Evolutionary conservation across 2,329 filamentous ascomycete species (phyloP).

Genomic region (Fulvia fulva): DNA sequence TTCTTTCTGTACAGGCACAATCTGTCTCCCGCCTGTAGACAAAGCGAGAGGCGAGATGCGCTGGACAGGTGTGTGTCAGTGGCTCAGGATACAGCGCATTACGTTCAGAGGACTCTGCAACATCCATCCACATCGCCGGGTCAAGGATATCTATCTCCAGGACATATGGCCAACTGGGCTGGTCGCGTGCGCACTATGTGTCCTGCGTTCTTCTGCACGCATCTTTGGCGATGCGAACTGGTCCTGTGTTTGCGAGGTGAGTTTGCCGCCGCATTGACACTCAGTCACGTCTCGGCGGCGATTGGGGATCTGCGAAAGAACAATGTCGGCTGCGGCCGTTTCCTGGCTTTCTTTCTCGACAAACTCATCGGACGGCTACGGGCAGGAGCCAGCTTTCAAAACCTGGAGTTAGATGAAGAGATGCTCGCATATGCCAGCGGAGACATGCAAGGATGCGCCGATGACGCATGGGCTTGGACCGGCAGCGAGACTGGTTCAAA

Average conservation of each 20-base stretch:
- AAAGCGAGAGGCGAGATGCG: constrained; percentile 64
- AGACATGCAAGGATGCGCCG: constrained; percentile 76
- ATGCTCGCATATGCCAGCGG: constrained; percentile 80
- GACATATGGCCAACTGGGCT: constrained; percentile 45
- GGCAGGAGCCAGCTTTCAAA: constrained; percentile 36
- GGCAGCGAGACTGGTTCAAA: constrained; percentile 43
- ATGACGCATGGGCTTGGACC: constrained; percentile 78
- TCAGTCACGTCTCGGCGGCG: constrained; percentile 66
- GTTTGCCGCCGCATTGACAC: constrained; percentile 67
- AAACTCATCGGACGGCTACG: constrained; percentile 57
- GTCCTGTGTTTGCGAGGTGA: constrained; percentile 73
- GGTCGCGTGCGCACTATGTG: constrained; percentile 62
- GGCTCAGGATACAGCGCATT: constrained; percentile 71
- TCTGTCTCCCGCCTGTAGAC: constrained; percentile 66
- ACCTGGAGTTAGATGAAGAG: constrained; percentile 71
- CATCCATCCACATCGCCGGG: constrained; percentile 24
- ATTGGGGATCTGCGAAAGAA: constrained; percentile 69
- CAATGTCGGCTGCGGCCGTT: constrained; percentile 74
- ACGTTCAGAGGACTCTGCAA: constrained; percentile 65
- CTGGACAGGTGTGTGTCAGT: constrained; percentile 72
- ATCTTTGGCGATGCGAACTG: constrained; percentile 82
- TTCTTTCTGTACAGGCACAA: constrained; percentile 87
- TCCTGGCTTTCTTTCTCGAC: constrained; percentile 75
- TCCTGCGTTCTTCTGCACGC: constrained; percentile 71
- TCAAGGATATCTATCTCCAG: constrained; percentile 27